Base-by-base conservation (phyloP, 192 early-diverging fungal species). In the Coemansia sp. region DNA sequence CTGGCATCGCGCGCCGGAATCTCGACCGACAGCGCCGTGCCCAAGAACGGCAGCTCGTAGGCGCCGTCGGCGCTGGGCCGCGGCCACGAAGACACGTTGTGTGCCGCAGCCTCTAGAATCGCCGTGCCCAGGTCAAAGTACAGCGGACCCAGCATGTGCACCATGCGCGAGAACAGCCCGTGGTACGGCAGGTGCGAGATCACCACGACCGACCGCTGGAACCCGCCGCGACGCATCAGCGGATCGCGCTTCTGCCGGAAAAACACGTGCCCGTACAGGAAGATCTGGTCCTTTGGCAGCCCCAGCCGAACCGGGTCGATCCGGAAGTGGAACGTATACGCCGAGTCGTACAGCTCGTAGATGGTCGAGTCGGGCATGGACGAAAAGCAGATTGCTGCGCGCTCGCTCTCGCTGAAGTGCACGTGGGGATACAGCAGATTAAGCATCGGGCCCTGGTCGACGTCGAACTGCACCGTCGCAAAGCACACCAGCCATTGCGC, bases 161-260 rank as follows among this genome's bases (percentile, higher is more conserved):
- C 83, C 25, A 96, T 51, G 36, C 85, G 75, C 34, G 85, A 83
- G 64, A 96, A 98, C 47, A 96, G 72, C 0, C 95, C 95, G 55
- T 91, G 88, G 77, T 83, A 95, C 8, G 94, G 92, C 76, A 93
- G 85, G 28, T 93, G 94, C 11, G 92, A 89, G 22, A 98, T 81
- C 1, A 95, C 65, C 4, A 93, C 95, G 18, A 96, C 70, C 0
- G 93, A 91, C 68, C 95, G 95, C 81, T 95, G 95, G 68, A 96
- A 94, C 55, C 88, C 96, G 19, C 95, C 95, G 42, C 95, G 87
- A 13, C 89, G 80, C 65, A 96, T 90, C 25, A 84, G 74, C 13
- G 86, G 77, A 71, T 98, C 94, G 70, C 87, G 85, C 71, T 93
- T 88, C 71, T 98, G 94, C 24, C 94, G 83, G 66, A 98, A 98